Base-by-base conservation (phyloP, 176 grass and related monocot genomes). In the Cenchrus fungigraminus region DNA sequence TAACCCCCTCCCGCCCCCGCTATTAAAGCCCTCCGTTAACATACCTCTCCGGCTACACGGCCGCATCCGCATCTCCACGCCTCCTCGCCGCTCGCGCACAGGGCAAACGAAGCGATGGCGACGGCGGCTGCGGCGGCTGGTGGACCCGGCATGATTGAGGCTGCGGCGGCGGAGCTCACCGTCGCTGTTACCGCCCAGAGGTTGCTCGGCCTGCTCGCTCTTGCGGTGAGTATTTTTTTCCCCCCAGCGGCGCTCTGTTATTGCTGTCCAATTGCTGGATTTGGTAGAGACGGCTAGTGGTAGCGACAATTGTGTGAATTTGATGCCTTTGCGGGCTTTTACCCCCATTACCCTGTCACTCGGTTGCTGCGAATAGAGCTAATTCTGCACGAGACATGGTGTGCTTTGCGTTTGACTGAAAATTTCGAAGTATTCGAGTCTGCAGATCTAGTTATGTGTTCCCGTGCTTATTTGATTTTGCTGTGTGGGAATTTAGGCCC, bases 21-120 rank as follows among this genome's bases (percentile, higher is more conserved):
- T 91, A 91, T 84, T 87, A 87, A 87, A 87, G 81, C 44, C 44
- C 40, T 43, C 25, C 84, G 50, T 37, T 49, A 76, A 53, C 22
- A 62, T 4, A 13, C 67, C 29, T 68, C 50, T 29, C 45, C 34
- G 6, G n/a, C 68, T 2, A 68, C 57, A 29, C 78, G 37, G 31
- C 28, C 72, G 79, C 63, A 53, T 58, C 3, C 74, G 57, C 75
- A 54, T 78, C 87, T 85, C 55, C 45, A 47, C 50, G 43, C 55
- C 46, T 54, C 51, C 50, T 42, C 82, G 7, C 13, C 42, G 22
- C 12, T 60, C 71, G 86, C 25, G 52, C 71, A 15, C 71, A 17
- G 49, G 52, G 4, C 31, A 17, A 50, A 76, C 55, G 82, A 75
- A 62, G 84, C 66, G 82, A 70, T 77, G 65, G 85, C 77, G 73